Percentiles rank a stretch among this genome's conserved stretches.
Conservation (phyloP, 495 filamentous ascomycete species). For the Bacidia gigantensis region DNA sequence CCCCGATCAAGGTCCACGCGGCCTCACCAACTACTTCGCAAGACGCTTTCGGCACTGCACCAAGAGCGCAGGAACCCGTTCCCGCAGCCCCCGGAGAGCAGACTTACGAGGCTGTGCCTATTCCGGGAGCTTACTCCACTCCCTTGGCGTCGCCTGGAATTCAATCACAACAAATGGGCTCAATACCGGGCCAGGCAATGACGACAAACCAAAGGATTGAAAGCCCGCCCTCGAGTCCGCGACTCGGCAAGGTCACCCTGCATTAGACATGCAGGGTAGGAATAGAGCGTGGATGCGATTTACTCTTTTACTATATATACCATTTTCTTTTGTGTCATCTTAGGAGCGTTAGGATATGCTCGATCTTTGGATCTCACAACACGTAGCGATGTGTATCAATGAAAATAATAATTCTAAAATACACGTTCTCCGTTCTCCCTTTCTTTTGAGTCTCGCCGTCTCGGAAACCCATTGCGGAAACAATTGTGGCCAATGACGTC, state of each 20-base stretch:
- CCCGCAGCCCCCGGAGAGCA: constrained; percentile 36
- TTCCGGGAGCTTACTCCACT: constrained; percentile 37
- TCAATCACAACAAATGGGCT: constrained; percentile 13
- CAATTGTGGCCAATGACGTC: not conserved
- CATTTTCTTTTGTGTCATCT: constrained; percentile 19
- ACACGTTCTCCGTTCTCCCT: too few relatives aligned
- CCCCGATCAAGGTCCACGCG: constrained; percentile 60
- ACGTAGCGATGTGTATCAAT: constrained; percentile 2
- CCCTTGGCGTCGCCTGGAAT: constrained; percentile 26
- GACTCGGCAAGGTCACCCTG: constrained; percentile 15
- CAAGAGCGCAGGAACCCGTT: constrained; percentile 27
- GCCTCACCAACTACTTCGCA: constrained; percentile 57
- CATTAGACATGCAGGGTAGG: constrained; percentile 6
- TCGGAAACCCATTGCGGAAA: not conserved
- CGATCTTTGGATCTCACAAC: not conserved
- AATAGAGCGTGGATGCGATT: not conserved
- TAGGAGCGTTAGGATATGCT: constrained; percentile 3
- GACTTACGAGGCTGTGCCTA: constrained; percentile 38
- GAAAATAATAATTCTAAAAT: not conserved
- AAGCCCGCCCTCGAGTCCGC: constrained; percentile 27
- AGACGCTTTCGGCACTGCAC: constrained; percentile 35
- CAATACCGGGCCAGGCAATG: constrained; percentile 23
- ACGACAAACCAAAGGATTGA: constrained; percentile 26
- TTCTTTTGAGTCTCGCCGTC: not conserved
- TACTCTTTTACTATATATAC: constrained; percentile 9